These are phyloP conservation scores for Asterophora lycoperdoides DNA, from an alignment of 768 basidiomycete species.

Conservation along the genomic window DNA sequence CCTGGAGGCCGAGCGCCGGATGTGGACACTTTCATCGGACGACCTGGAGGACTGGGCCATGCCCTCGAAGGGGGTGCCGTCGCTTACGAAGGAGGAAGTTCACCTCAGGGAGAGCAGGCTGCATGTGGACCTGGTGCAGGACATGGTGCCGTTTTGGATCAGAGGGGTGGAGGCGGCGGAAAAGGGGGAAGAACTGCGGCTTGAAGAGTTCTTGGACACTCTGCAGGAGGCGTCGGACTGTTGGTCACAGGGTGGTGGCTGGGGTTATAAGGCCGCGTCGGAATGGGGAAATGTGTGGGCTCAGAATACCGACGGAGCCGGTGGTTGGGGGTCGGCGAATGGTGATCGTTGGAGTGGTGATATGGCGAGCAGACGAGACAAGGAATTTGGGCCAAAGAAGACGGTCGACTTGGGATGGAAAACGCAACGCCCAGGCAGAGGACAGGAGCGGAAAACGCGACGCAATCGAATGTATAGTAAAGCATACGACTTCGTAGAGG, in stretches of 20 bases:
- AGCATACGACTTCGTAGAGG: conserved; percentile 40
- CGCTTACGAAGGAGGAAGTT: conserved; percentile 25
- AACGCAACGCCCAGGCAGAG: not conserved
- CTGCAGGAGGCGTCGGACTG: conserved; percentile 28
- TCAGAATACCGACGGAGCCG: not conserved
- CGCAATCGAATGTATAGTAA: conserved; percentile 6
- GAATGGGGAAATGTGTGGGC: conserved; percentile 3
- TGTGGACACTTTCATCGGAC: conserved; percentile 15
- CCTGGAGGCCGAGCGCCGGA: conserved; percentile 11
- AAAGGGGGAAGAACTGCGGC: conserved; percentile 36
- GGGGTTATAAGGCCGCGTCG: conserved; percentile 7
- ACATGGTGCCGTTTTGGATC: conserved; percentile 54
- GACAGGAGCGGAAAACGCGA: not conserved
- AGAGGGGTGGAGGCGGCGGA: conserved; percentile 44
- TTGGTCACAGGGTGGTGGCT: conserved; percentile 18
- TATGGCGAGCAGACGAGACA: not conserved
- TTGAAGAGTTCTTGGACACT: conserved; percentile 44
- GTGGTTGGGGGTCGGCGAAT: not conserved
- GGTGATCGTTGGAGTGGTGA: not conserved
- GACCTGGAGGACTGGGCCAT: conserved; percentile 23
- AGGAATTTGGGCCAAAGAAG: not conserved
- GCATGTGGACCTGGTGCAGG: conserved; percentile 42
- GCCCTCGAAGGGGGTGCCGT: conserved; percentile 17
- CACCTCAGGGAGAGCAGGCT: conserved; percentile 25
- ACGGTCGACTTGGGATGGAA: not conserved